phyloP scores from a whole-genome alignment of 2,329 filamentous ascomycete genomes.

The Acrocalymma vagum region DNA sequence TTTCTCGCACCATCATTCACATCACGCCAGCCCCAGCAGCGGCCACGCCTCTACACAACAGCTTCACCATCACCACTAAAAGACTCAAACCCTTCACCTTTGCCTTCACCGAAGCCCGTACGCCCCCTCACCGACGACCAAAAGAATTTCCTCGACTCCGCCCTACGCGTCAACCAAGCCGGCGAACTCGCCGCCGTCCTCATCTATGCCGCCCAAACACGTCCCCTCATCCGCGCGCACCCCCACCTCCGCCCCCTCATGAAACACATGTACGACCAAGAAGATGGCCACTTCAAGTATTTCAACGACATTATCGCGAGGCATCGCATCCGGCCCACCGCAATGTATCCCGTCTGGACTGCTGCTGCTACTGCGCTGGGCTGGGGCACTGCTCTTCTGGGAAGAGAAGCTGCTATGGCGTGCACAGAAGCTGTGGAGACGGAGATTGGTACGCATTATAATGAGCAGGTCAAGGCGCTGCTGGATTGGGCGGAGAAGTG shows the following conservation, averaged over 20 bases:
- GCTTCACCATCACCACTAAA: conserved; percentile 10
- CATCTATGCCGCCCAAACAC: conserved; percentile 91
- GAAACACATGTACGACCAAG: conserved; percentile 98
- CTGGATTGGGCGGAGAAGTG: conserved; percentile 82
- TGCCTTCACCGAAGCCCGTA: conserved; percentile 22
- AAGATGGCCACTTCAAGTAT: conserved; percentile 83
- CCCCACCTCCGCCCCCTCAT: conserved; percentile 90
- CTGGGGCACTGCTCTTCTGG: conserved; percentile 88
- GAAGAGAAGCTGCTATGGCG: conserved; percentile 95
- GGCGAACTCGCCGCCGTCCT: conserved; percentile 96
- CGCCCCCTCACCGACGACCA: conserved; percentile 41
- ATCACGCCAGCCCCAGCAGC: conserved; percentile 16
- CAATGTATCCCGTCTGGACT: conserved; percentile 91
- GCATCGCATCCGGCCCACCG: conserved; percentile 91
- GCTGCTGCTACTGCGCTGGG: conserved; percentile 81
- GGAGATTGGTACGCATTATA: conserved; percentile 96
- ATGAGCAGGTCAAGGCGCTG: conserved; percentile 84
- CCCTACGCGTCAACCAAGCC: conserved; percentile 92
- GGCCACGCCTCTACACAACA: conserved; percentile 9
- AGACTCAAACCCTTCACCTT: conserved; percentile 10
- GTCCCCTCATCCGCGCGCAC: conserved; percentile 78
- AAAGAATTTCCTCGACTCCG: conserved; percentile 48
- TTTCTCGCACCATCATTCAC: conserved; percentile 34
- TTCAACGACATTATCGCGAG: conserved; percentile 86
- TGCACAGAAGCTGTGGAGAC: conserved; percentile 99